Base-by-base conservation (phyloP, 139 green algal species). In the Ulvella scutata region DNA sequence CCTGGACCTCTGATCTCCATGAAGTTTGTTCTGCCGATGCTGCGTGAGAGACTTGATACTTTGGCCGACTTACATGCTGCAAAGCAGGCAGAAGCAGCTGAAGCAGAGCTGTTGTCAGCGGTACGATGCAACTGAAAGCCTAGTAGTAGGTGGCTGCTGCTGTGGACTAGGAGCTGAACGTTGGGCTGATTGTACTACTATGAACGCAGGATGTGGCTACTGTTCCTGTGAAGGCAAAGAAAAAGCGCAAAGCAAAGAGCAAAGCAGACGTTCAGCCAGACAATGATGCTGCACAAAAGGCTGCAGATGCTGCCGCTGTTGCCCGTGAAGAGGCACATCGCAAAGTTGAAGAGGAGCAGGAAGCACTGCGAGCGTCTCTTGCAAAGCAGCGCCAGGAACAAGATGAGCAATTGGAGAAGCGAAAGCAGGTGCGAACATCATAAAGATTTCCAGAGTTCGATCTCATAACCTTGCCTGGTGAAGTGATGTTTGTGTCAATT, bases 21-120 rank as follows among this genome's bases (percentile, higher is more conserved):
- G 10, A 81, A 89, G 76, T 80, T 94, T 76, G 84, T 85, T 74
- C 82, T 94, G 80, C 89, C 89, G 1, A 44, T 91, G 39, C 80
- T 94, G 72, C 82, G 86, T 67, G 73, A 72, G 43, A 35, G 61
- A 28, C n/a, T 43, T 4, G 21, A 72, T 23, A 43, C n/a, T 9
- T 36, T 67, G 51, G n/a, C 33, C n/a, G 9, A 67, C 31, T n/a
- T 7, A 67, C 51, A 67, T 67, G 51, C 51, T 36, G 51, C 51
- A 26, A 67, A 6, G 6, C 51, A 67, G 51, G 51, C 51, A 43
- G 6, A 74, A 21, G 29, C 28, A 40, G 62, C 35, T 38, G 62
- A 74, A 39, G 33, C 62, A 43, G 33, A 74, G 62, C 62, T 76
- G 10, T 26, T 43, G 37, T 9, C 37, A 31, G 72, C 4, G 36